phyloP scores from a whole-genome alignment of 2,329 filamentous ascomycete genomes.

The Penicillium sp. region DNA sequence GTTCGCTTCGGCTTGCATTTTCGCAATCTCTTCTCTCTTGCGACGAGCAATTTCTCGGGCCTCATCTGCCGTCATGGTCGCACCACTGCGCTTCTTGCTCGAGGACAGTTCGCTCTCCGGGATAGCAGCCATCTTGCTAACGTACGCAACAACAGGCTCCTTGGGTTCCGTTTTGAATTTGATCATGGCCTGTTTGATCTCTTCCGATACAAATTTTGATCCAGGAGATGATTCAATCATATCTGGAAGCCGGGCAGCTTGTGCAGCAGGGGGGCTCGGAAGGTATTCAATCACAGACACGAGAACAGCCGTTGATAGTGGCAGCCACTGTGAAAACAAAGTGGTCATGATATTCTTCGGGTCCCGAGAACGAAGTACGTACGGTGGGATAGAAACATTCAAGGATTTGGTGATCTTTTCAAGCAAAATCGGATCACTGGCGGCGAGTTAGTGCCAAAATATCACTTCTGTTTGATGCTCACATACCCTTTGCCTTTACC shows the following conservation, averaged over 20 bases:
- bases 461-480: neutral
- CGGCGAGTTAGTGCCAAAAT: conserved; percentile 36
- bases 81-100: conserved; percentile 74
- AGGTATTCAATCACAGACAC: conserved; percentile 94
- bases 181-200: conserved; percentile 78
- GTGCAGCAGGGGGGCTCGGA: conserved; percentile 79
- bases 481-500: conserved; percentile 77
- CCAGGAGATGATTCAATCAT: conserved; percentile 82
- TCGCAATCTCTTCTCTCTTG: conserved; percentile 87
- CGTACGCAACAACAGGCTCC: conserved; percentile 86
- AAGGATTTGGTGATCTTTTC: conserved; percentile 96
- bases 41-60: conserved; percentile 83
- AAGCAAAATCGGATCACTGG: conserved; percentile 73
- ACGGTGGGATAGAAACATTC: conserved; percentile 79
- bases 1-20: conserved; percentile 67
- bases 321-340: conserved; percentile 87
- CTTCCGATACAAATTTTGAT: conserved; percentile 68
- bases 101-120: conserved; percentile 89
- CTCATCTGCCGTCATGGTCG: conserved; percentile 80
- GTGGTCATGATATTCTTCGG: conserved; percentile 81
- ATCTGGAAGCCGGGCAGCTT: conserved; percentile 77
- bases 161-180: conserved; percentile 72
- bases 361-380: conserved; percentile 82
- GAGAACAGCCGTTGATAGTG: conserved; percentile 86
- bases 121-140: conserved; percentile 97